Evolutionary conservation across 148 eudicot genomes (phyloP), one percentile per base, ranked within the genome.

Genomic region (Polygonum maritimum): DNA sequence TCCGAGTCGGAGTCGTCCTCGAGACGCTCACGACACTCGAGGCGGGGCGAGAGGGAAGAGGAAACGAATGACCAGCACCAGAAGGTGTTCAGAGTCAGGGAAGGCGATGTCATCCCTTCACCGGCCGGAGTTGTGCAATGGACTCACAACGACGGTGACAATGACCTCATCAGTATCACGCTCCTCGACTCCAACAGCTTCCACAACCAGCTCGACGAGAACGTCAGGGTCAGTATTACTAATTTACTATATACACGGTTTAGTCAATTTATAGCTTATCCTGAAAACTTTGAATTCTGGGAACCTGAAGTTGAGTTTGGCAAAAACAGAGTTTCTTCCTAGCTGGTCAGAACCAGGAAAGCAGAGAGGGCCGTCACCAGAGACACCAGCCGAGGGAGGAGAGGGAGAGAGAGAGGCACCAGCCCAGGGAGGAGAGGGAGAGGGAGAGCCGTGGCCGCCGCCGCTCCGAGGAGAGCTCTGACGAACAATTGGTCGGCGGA

Each of bases 171-270:
- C 5, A 22, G 60, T n/a, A 71, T 90, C 58, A 41, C 85, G 3
- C 78, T 90, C 47, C 79, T 73, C 45, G 94, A 90, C 81, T 60
- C 82, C 22, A 76, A 74, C 82, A 87, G 83, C 76, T 76, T 40
- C 76, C 83, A 80, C 47, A 89, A 89, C 87, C 90, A 89, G 48
- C 90, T 89, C 47, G 93, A 89, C 65, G 75, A 73, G 14, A 81
- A 76, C 74, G 77, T 80, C 81, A 87, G 85, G 89, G 92, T 89
- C 45, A 57, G 70, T 78, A 3, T 48, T 12, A n/a, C n/a, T n/a
- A n/a, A n/a, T n/a, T n/a, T n/a, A n/a, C 7, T 21, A 26, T 40
- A 40, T 40, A 6, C 9, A 44, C 9, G 47, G 6, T 44, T 44
- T 44, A 10, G 16, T 51, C 5, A 51, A n/a, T 15, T 51, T 16